Evolutionary conservation across 352 stramenopile species (phyloP).

Genomic region (Albugo laibachii): DNA sequence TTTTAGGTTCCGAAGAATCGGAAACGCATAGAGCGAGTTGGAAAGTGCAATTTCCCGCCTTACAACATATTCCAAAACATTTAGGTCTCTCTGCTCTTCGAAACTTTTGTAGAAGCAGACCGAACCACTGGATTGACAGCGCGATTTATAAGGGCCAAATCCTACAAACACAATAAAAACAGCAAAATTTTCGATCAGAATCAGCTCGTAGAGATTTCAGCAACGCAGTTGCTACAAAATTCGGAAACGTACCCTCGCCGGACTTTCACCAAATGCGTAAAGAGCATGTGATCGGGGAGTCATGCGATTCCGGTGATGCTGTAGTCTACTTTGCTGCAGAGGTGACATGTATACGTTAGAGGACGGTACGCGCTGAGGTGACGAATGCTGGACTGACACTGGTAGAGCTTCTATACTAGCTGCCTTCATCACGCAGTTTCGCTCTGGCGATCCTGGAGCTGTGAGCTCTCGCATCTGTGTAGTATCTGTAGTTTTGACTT

Average conservation of each 20-base stretch:
- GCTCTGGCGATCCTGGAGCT: not conserved
- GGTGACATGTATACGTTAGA: constrained; percentile 79
- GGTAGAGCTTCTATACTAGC: constrained; percentile 62
- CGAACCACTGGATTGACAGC: constrained; percentile 21
- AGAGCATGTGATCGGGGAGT: constrained; percentile 62
- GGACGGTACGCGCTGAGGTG: constrained; percentile 49
- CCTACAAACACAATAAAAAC: constrained; percentile 12
- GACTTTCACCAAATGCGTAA: constrained; percentile 76
- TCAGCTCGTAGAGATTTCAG: not conserved
- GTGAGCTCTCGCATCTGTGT: not conserved
- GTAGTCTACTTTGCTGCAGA: constrained; percentile 46
- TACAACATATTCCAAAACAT: too few species aligned
- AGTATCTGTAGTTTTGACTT: not conserved
- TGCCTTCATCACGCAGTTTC: constrained; percentile 10
- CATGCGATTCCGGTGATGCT: constrained; percentile 39
- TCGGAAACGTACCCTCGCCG: constrained; percentile 30
- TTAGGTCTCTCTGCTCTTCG: too few species aligned
- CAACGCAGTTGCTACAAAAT: not conserved
- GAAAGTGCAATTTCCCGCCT: too few species aligned
- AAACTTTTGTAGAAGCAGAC: not conserved
- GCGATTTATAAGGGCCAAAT: constrained; percentile 54
- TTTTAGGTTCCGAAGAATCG: too few species aligned
- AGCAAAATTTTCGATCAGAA: not conserved
- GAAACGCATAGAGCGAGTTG: too few species aligned
- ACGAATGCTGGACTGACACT: constrained; percentile 52